Evolutionary conservation across 1,284 basidiomycete genomes (phyloP), one percentile per base, ranked within the genome.

Genomic region (Earliella scabrosa): DNA sequence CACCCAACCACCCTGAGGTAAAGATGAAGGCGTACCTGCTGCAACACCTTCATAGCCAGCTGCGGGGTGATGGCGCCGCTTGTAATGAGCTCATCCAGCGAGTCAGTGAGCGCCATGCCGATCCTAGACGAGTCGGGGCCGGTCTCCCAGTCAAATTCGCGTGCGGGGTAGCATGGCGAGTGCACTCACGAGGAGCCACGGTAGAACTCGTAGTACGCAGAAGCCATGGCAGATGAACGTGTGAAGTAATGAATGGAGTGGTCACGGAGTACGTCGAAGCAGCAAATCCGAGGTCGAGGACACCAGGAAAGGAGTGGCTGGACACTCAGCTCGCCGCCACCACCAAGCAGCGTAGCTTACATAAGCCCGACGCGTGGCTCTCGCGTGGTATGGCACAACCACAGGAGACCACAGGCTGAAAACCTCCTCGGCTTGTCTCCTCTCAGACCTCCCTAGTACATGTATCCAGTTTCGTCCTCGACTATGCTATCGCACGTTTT

Each of bases 31-130:
- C 49, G 34, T 34, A 97, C 95, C 90, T 97, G 95, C 71, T 93
- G 93, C 54, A 99, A 76, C 8, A 98, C 95, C 71, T 97, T 93
- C 92, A 98, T 95, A 13, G 97, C 97, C 60, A 99, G 76, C 75
- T 99, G 96, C 2, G 97, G 97, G 20, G 96, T 97, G 66, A 99
- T 98, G 56, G 94, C 90, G 2, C 97, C 97, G 65, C 91, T 93
- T 49, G 96, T 97, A 69, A 99, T 99, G 59, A 99, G 86, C 77
- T 99, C 97, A 77, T 99, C 97, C 66, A 99, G 86, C 61, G 97
- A 95, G 79, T 99, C 97, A n/a, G 97, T 98, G 53, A 99, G 83
- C 44, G 97, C 95, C 82, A 96, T 94, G 39, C 97, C 97, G 74
- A 98, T 94, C 64, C 97, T 98, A 67, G 6, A 26, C 7, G n/a